Evolutionary conservation across 371 early-diverging fungal genomes (phyloP), one percentile per base, ranked within the genome.

Genomic region (Coemansia linderi): DNA sequence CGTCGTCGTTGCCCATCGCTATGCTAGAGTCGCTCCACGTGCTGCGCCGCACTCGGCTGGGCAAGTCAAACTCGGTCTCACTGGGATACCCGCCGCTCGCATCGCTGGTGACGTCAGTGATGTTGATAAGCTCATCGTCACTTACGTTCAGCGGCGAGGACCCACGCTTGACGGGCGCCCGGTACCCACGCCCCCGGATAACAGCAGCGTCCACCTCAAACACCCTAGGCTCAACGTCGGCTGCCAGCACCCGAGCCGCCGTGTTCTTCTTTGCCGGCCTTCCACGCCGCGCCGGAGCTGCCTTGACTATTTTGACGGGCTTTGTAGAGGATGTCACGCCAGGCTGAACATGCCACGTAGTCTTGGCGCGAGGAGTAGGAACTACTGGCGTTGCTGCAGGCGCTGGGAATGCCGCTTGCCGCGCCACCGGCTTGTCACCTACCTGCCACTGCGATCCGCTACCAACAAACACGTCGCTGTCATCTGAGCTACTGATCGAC

Each of bases 31-130:
- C 77, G 72, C 71, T 68, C 71, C 72, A 77, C 40, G 70, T 61
- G 43, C 43, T 62, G 19, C 46, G 46, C 46, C 46, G 46, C 22
- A 29, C 57, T 22, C 52, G 41, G 44, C 38, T 39, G 19, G 24
- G 31, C 29, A 36, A 13, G 38, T 79, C 79, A 60, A 71, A 72
- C 61, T 79, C 77, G 1, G 75, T 78, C 31, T 79, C 79, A 62
- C 75, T 79, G 8, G 65, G 59, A 29, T 31, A 43, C n/a, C 66
- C 80, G 9, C 17, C 69, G 40, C 63, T 65, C 13, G 63, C 44
- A 61, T 81, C 81, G 37, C 73, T 80, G n/a, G 80, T 81, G 10
- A 80, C 68, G 38, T 81, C 81, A 4, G 81, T 81, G 65, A 81
- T 74, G 60, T 81, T 81, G 52, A 81, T 72, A 44, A 81, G 69